Evolutionary conservation across 495 filamentous ascomycete genomes (phyloP), one percentile per base, ranked within the genome.

Genomic region (Xylaria bambusicola): DNA sequence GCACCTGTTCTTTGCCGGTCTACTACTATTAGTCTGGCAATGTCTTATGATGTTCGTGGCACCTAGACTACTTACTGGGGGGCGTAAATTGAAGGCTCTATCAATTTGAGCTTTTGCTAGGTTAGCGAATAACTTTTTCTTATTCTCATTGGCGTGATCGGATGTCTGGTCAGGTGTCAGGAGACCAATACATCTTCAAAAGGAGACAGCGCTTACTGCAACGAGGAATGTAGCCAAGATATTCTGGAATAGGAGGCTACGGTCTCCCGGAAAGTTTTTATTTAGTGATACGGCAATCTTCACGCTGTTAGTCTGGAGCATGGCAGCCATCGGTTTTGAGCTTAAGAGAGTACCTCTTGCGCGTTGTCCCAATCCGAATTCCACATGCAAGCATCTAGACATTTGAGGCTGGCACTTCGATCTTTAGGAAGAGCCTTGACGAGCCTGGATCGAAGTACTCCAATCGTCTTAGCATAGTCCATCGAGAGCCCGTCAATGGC

Each of bases 361-460:
- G 78, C 77, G 63, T 73, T 77, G 48, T 74, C 73, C 55, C 79
- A 75, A 49, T 81, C 78, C 62, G 73, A 77, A 38, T 73, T 65
- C 60, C 71, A 71, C 40, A 81, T 61, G 56, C 78, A 81, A 6
- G 70, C 53, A 52, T 77, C 71, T 10, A 80, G 68, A 46, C 74
- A 81, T 31, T 67, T 65, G 2, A 67, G 47, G 5, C 71, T 66
- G 17, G 66, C 50, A 24, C 62, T 31, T 44, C 59, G 68, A 56
- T 73, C 76, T 57, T 71, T 75, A 23, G 77, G 73, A 33, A 72
- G 60, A 21, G 73, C 73, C 63, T 80, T 80, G 29, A 71, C 75
- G 60, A 77, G 70, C 35, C 72, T 67, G 20, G 60, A 63, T 13
- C 77, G 70, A 41, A 81, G 65, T 21, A 73, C 60, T 4, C 78